phyloP scores from a whole-genome alignment of 108 stramenopile genomes.

The Stephanodiscus triporus region DNA sequence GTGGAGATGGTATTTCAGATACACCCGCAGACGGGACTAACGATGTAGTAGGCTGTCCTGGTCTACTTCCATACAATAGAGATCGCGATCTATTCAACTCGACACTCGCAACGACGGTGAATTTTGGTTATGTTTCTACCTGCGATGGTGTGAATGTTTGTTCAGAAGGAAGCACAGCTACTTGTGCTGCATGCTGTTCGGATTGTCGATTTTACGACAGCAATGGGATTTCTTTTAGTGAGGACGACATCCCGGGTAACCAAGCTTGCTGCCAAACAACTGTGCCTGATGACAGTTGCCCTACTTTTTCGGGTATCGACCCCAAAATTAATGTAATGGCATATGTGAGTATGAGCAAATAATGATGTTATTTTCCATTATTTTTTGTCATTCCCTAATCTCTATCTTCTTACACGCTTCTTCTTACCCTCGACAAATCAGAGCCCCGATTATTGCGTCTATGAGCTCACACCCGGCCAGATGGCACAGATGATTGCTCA shows the following conservation, averaged over 20 bases:
- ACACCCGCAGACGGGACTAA: constrained; percentile 19
- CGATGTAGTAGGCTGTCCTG: constrained; percentile 1
- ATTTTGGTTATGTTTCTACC: background rate
- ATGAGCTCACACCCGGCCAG: constrained; percentile 17
- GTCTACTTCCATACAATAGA: constrained; percentile 19
- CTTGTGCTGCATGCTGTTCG: constrained; percentile 20
- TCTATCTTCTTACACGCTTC: background rate
- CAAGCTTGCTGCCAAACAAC: background rate
- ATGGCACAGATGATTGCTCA: constrained; percentile 23
- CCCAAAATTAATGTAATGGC: constrained; percentile 18
- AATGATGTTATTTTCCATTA: background rate
- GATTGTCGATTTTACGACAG: background rate
- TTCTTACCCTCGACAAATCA: background rate
- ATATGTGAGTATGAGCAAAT: background rate
- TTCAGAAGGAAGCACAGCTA: background rate
- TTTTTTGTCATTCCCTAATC: background rate
- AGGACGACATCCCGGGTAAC: background rate
- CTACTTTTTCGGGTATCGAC: background rate
- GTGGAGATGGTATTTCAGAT: constrained; percentile 22
- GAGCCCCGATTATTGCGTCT: constrained; percentile 7
- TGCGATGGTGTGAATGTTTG: background rate
- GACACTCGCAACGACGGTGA: background rate
- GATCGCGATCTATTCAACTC: constrained; percentile 16
- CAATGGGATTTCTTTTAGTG: constrained; percentile 3
- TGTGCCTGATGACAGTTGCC: background rate